phyloP scores from a whole-genome alignment of 331 rosid genomes.

The Erythrophleum ivorense region DNA sequence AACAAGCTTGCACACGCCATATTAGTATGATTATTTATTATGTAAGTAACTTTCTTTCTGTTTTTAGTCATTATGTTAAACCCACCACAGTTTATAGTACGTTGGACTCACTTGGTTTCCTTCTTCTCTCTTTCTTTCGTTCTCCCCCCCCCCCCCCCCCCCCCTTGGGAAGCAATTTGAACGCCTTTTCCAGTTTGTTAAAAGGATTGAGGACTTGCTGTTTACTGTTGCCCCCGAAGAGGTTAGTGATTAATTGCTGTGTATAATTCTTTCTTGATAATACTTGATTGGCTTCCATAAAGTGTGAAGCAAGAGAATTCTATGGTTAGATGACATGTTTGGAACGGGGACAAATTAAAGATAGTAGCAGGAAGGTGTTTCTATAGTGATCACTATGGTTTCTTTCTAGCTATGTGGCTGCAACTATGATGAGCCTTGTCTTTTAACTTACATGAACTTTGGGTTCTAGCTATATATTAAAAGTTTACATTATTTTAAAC shows the following conservation, averaged over 20 bases:
- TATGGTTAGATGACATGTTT: neutral
- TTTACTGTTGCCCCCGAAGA: conserved; percentile 95
- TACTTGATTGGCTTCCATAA: conserved; percentile 9
- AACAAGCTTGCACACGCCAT: conserved; percentile 98
- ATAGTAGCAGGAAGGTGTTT: neutral
- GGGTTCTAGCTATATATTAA: neutral
- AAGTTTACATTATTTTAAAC: neutral
- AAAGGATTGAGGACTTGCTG: conserved; percentile 90
- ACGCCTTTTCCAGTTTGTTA: conserved; percentile 87
- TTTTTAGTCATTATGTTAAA: conserved; percentile 23
- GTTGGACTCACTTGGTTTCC: conserved; percentile 25
- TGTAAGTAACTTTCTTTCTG: conserved; percentile 57
- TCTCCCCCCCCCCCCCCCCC: neutral
- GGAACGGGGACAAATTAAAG: neutral
- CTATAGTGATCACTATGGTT: neutral
- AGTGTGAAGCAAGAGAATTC: neutral
- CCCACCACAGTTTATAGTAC: conserved; percentile 12
- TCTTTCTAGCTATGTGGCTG: neutral
- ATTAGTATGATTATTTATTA: conserved; percentile 76
- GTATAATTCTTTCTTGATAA: conserved; percentile 12
- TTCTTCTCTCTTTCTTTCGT: neutral
- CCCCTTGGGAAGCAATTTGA: conserved; percentile 81
- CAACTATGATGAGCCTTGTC: neutral
- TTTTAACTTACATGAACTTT: neutral
- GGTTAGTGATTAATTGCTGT: conserved; percentile 57